A percentile compares a stretch with the other conserved stretches of the same genome.
These are phyloP conservation scores for Phaeosphaeriaceae sp. DNA, from an alignment of 2,329 filamentous ascomycete genomes.

Conservation along the genomic window DNA sequence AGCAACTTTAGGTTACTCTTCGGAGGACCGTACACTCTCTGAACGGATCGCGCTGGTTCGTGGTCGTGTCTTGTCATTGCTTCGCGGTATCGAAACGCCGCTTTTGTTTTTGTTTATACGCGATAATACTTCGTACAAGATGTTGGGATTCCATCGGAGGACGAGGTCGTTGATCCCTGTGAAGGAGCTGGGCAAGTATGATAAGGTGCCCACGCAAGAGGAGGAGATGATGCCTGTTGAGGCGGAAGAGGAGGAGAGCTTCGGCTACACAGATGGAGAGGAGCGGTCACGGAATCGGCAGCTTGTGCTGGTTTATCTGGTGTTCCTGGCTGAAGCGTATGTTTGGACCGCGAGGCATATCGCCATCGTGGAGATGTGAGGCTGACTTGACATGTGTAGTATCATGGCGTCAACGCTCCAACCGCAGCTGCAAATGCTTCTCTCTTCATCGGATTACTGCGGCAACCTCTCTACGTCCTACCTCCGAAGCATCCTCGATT, in stretches of 20 bases:
- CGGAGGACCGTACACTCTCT: conserved; percentile 39
- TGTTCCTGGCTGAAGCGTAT: conserved; percentile 58
- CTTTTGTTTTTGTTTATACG: conserved; percentile 9
- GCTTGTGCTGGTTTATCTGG: conserved; percentile 53
- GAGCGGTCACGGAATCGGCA: conserved; percentile 41
- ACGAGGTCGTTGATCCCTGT: conserved; percentile 53
- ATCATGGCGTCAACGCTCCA: conserved; percentile 59
- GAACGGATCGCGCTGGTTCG: conserved; percentile 37
- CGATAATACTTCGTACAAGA: conserved; percentile 34
- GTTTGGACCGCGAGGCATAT: conserved; percentile 18
- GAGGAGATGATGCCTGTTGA: conserved; percentile 23
- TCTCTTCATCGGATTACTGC: conserved; percentile 54
- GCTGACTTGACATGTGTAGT: conserved; percentile 18
- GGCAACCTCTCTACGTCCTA: conserved; percentile 55
- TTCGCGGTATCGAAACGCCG: conserved; percentile 15
- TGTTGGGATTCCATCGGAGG: conserved; percentile 54
- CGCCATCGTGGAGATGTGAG: neutral
- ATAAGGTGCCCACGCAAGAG: conserved; percentile 45
- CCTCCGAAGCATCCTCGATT: conserved; percentile 56
- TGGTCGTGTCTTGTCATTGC: conserved; percentile 10
- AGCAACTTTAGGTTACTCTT: conserved; percentile 25
- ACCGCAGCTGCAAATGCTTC: conserved; percentile 55
- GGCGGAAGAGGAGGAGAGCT: conserved; percentile 39
- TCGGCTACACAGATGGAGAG: conserved; percentile 20
- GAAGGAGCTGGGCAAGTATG: conserved; percentile 51